Base-by-base conservation (phyloP, 306 rosid species). In the Quercus dentata region DNA sequence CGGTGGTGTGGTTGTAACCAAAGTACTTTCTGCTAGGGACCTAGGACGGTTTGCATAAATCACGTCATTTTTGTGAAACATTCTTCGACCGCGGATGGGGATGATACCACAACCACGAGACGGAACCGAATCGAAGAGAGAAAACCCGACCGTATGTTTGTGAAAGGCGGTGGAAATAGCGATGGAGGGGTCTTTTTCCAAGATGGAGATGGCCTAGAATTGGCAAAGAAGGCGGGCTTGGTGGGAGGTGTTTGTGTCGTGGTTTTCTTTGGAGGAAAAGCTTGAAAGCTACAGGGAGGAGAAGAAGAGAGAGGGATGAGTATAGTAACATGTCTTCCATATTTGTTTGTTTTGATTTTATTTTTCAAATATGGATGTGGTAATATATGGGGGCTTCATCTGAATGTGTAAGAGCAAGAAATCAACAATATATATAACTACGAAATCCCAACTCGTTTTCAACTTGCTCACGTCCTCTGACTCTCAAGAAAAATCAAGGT, bases 51-150 rank as follows among this genome's bases (percentile, higher is more conserved):
- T 85, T 1, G 93, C 98, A 1, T 89, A 75, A 25, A 84, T 65
- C 70, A 87, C 46, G 80, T 93, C 93, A 82, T 91, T 91, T 63
- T 89, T 44, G 91, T 89, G 86, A 93, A 93, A 54, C 97, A 93
- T 38, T 93, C 97, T 78, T 91, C 89, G 0, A 41, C 91, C 0
- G 78, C 76, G 1, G 89, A 38, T 0, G 87, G 49, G 0, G 97
- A 89, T 0, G 97, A 88, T 17, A 93, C 89, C 9, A 89, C 81
- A 1, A 85, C 85, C 1, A 70, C 84, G 59, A 75, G 79, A 18
- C 69, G 77, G 87, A 83, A 4, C 87, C 87, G 2, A 83, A 68
- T 57, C 81, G 52, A 62, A 86, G 83, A 12, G 85, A 69, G 63
- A 30, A 55, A 44, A 62, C 55, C 74, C 56, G 89, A 35, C 97